Base-by-base conservation (phyloP, 176 grass and related monocot species). In the Pharus latifolius region DNA sequence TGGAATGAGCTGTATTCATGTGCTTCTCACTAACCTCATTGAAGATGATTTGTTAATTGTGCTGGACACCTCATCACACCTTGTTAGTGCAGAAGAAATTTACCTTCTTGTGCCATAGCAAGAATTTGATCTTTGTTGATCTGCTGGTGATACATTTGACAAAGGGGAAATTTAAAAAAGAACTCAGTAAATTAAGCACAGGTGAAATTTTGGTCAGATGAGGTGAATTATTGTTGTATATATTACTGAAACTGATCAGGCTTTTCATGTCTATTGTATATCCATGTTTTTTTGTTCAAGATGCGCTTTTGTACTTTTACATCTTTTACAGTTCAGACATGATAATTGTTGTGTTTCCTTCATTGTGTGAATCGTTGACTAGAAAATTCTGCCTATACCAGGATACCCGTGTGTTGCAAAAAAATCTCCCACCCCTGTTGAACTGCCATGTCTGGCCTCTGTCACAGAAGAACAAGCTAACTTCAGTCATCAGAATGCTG, bases 361-460 rank as follows among this genome's bases (percentile, higher is more conserved):
- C n/a, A 24, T 27, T 56, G 31, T 16, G 7, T 80, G 49, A 29
- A 57, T 69, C 28, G 7, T 48, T 85, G 49, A 80, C 70, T n/a
- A 32, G 60, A 34, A 28, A 9, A 55, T 49, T 63, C 10, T 62
- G 30, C 44, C 15, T 78, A 43, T 72, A 23, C 61, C 78, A 81
- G 84, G 85, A 78, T 56, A 10, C 8, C 48, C 61, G 65, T 65
- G 66, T 78, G 32, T 25, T 63, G 48, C 56, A 37, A 64, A 42
- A 34, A 64, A 54, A 28, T 27, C 64, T 44, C 82, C 65, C 23
- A 56, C 35, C 12, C 31, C 42, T 68, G 43, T 1, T 0, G 44
- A 76, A 63, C 70, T 27, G 17, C 56, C 27, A 69, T 28, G 30
- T 56, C 18, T 65, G 47, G 43, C 32, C 38, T 26, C 22, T 68